Conservation (phyloP, 768 basidiomycete genomes). For the Inosperma sp. region DNA sequence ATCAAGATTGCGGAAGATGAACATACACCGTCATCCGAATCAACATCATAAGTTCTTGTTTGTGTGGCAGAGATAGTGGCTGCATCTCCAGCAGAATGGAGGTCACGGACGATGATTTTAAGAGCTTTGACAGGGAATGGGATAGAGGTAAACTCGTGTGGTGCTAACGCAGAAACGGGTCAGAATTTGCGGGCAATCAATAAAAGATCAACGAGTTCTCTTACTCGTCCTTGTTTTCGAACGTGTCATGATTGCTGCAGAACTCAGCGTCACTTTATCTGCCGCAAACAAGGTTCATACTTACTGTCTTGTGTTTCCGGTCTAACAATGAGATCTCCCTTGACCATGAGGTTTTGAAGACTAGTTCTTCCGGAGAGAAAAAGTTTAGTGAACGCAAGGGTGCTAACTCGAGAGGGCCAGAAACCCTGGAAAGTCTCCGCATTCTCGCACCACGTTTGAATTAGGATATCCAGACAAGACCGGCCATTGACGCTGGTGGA, state of each 20-base stretch:
- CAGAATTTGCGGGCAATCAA: slow-evolving; percentile 42
- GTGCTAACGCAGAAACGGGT: slow-evolving; percentile 45
- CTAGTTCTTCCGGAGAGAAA: slow-evolving; percentile 62
- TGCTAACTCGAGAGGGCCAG: slow-evolving; percentile 87
- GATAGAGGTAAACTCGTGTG: slow-evolving; percentile 80
- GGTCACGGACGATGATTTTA: slow-evolving; percentile 81
- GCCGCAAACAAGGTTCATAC: slow-evolving; percentile 25
- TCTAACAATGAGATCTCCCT: slow-evolving; percentile 87
- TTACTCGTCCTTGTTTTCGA: slow-evolving; percentile 82
- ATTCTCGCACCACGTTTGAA: slow-evolving; percentile 93
- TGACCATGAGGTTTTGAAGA: slow-evolving; percentile 67
- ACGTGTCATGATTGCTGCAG: slow-evolving; percentile 91
- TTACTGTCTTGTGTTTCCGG: slow-evolving; percentile 77
- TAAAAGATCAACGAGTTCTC: slow-evolving; percentile 18
- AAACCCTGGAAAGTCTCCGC: slow-evolving; percentile 92
- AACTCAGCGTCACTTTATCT: slow-evolving; percentile 21
- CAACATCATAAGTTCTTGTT: slow-evolving; percentile 50
- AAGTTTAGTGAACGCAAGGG: slow-evolving; percentile 73
- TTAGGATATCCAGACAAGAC: slow-evolving; percentile 77
- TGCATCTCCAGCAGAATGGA: slow-evolving; percentile 74
- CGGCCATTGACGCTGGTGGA: slow-evolving; percentile 54
- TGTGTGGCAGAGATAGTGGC: slow-evolving; percentile 59
- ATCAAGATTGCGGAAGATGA: background rate
- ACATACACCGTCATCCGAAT: slow-evolving; percentile 71
- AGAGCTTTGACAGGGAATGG: slow-evolving; percentile 90